Conservation (phyloP, 2,329 filamentous ascomycete genomes). For the Juglanconis sp. region DNA sequence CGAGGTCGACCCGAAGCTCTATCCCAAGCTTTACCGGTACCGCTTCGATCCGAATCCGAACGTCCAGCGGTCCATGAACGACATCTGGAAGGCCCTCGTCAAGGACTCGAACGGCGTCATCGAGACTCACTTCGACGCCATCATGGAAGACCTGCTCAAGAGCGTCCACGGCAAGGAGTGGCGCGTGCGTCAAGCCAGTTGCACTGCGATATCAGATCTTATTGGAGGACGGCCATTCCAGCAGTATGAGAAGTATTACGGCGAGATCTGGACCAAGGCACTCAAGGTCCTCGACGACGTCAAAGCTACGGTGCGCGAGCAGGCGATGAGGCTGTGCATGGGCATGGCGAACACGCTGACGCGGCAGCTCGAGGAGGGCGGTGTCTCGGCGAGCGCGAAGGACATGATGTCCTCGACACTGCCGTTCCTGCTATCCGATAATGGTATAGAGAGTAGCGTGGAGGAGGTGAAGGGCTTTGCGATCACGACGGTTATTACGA, state of each 20-base stretch:
- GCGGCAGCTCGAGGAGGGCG: conserved; percentile 77
- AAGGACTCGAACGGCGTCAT: conserved; percentile 78
- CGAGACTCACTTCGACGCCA: conserved; percentile 79
- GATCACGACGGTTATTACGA: conserved; percentile 77
- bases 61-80: conserved; percentile 92
- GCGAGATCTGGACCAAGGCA: conserved; percentile 78
- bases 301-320: conserved; percentile 80
- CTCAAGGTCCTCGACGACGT: conserved; percentile 96
- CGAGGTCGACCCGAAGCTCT: conserved; percentile 84
- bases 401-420: conserved; percentile 83
- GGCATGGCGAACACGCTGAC: conserved; percentile 81
- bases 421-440: conserved; percentile 84
- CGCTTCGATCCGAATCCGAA: conserved; percentile 93
- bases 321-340: conserved; percentile 79
- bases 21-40: conserved; percentile 92
- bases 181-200: conserved; percentile 89
- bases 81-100: conserved; percentile 95
- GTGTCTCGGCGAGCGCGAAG: conserved; percentile 64
- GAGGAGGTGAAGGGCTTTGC: conserved; percentile 85
- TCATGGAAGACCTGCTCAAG: conserved; percentile 81
- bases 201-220: conserved; percentile 82
- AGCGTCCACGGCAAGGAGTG: conserved; percentile 89
- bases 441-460: conserved; percentile 83
- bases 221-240: conserved; percentile 74
- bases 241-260: conserved; percentile 80